Evolutionary conservation across 768 basidiomycete species (phyloP).

Genomic region (Kwoniella heveanensis): DNA sequence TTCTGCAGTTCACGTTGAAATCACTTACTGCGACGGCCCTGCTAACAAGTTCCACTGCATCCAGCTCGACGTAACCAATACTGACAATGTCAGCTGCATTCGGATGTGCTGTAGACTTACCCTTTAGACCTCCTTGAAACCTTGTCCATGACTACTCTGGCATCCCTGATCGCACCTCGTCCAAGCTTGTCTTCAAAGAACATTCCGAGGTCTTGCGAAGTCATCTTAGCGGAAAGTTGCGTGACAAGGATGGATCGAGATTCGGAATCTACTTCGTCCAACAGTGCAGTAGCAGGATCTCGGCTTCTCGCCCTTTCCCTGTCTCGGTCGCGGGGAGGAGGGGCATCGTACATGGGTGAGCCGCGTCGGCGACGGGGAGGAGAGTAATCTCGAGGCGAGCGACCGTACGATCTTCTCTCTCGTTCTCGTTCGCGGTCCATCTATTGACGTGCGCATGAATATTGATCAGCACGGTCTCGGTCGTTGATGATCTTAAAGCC

Average conservation of each 20-base stretch:
- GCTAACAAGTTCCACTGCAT: constrained; percentile 83
- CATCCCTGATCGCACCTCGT: constrained; percentile 89
- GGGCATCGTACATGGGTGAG: constrained; percentile 35
- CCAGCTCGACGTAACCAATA: constrained; percentile 97
- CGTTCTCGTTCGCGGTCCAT: constrained; percentile 38
- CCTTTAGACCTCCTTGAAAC: constrained; percentile 96
- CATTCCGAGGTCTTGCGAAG: constrained; percentile 93
- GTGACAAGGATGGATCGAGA: constrained; percentile 98
- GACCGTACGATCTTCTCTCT: constrained; percentile 23
- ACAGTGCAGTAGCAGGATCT: constrained; percentile 54
- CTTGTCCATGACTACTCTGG: constrained; percentile 92
- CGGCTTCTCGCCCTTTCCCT: constrained; percentile 12
- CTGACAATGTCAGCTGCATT: constrained; percentile 58
- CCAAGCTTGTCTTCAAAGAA: constrained; percentile 98
- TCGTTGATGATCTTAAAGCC: no score
- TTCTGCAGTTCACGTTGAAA: neutral
- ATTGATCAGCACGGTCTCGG: no score
- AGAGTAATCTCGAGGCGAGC: constrained; percentile 17
- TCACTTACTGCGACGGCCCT: constrained; percentile 68
- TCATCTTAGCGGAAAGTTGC: constrained; percentile 94
- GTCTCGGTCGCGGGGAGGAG: constrained; percentile 17
- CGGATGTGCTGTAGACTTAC: constrained; percentile 59
- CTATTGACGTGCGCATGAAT: no score
- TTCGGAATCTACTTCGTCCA: constrained; percentile 94
- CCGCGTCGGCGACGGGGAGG: constrained; percentile 35